These are phyloP conservation scores for Magnaporthiopsis rhizophila DNA, from an alignment of 2,329 filamentous ascomycete genomes.

Conservation along the genomic window DNA sequence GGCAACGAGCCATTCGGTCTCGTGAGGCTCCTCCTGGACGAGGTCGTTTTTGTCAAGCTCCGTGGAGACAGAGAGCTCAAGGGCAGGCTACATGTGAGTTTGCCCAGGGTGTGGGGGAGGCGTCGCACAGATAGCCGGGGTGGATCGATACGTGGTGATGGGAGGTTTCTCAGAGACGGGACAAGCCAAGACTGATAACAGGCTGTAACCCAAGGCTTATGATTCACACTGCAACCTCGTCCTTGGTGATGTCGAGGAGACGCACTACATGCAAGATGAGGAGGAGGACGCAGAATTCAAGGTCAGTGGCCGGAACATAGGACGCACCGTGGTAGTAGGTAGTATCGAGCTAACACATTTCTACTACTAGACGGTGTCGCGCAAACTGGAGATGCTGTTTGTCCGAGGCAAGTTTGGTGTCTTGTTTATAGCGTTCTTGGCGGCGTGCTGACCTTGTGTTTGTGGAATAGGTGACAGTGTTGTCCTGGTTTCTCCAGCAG, in stretches of 20 bases:
- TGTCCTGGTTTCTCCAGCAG: slow-evolving; percentile 7
- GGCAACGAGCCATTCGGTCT: slow-evolving; percentile 77
- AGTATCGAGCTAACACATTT: background rate
- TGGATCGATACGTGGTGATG: background rate
- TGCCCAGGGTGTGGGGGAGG: background rate
- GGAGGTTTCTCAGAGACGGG: background rate
- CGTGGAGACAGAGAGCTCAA: slow-evolving; percentile 92
- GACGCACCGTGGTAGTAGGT: background rate
- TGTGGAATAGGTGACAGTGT: slow-evolving; percentile 17
- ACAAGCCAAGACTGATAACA: background rate
- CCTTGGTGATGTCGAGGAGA: slow-evolving; percentile 93
- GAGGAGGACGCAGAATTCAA: slow-evolving; percentile 69
- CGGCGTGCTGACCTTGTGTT: background rate
- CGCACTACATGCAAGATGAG: slow-evolving; percentile 87
- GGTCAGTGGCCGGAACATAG: slow-evolving; percentile 35
- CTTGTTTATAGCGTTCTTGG: background rate
- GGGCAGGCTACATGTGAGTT: slow-evolving; percentile 83
- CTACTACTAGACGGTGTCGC: slow-evolving; percentile 73
- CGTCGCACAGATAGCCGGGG: background rate
- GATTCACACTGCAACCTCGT: slow-evolving; percentile 98
- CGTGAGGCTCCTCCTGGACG: slow-evolving; percentile 87
- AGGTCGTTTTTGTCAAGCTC: slow-evolving; percentile 95
- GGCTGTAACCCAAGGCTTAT: slow-evolving; percentile 60
- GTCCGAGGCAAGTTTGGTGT: slow-evolving; percentile 66
- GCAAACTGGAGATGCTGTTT: slow-evolving; percentile 98